Conservation (phyloP, 495 filamentous ascomycete species). For the Daldinia grandis region DNA sequence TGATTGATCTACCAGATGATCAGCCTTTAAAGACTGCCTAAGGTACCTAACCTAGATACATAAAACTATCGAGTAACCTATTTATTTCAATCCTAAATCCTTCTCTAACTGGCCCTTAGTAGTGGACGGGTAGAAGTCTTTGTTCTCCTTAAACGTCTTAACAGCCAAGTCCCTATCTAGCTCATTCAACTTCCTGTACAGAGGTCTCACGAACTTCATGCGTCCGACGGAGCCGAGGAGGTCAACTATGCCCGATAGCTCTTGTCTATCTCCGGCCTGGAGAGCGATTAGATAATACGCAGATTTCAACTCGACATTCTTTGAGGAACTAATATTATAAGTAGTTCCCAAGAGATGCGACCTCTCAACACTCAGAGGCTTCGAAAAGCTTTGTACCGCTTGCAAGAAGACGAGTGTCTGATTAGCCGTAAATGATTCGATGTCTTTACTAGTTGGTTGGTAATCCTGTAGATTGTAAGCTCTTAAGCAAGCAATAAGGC, state of each 20-base stretch:
- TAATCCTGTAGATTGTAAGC: constrained; percentile 57
- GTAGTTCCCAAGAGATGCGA: constrained; percentile 72
- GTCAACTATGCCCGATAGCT: constrained; percentile 74
- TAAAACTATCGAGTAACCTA: not conserved
- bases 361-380: constrained; percentile 66
- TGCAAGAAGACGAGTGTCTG: constrained; percentile 93
- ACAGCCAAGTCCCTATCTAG: constrained; percentile 77
- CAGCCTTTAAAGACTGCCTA: not conserved
- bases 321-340: constrained; percentile 72
- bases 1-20: too few relatives aligned
- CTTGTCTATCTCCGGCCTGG: constrained; percentile 69
- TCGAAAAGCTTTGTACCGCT: constrained; percentile 68
- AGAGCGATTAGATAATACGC: constrained; percentile 82
- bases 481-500: not conserved
- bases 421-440: constrained; percentile 77
- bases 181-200: constrained; percentile 77
- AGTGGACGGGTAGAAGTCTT: constrained; percentile 95
- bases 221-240: constrained; percentile 83
- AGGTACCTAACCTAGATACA: too few relatives aligned
- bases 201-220: constrained; percentile 95
- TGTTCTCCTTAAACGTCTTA: constrained; percentile 85
- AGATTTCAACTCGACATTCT: constrained; percentile 85
- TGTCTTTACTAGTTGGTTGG: constrained; percentile 71
- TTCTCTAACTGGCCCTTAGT: constrained; percentile 85
- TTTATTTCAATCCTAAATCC: constrained; percentile 65